Evolutionary conservation across 108 stramenopile species (phyloP).

Genomic region (Cylindrotheca fusiformis): DNA sequence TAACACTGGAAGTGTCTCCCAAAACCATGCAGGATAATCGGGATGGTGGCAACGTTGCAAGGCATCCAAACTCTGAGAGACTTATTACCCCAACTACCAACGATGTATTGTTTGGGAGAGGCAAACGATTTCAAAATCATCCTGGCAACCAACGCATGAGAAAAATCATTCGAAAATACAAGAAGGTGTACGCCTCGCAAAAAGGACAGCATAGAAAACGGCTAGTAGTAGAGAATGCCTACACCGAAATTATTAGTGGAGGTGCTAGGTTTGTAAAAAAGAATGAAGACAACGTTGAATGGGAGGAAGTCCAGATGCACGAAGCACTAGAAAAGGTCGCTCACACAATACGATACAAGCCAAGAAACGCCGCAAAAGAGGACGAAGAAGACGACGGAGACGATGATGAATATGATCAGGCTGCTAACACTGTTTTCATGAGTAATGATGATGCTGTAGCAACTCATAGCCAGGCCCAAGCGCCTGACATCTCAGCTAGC

Average conservation of each 20-base stretch:
- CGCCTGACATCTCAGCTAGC: background rate
- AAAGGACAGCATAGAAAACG: background rate
- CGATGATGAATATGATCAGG: background rate
- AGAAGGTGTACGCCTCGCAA: background rate
- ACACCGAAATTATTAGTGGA: background rate
- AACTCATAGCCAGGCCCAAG: background rate
- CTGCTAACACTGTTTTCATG: background rate
- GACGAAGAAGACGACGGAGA: background rate
- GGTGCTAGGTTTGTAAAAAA: background rate
- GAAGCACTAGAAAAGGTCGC: background rate
- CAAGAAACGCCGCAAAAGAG: background rate
- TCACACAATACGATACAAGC: background rate
- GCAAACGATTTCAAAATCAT: background rate
- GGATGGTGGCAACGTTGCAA: background rate
- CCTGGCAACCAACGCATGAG: constrained; percentile 4
- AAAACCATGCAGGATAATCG: too few relatives aligned
- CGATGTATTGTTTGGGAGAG: constrained; percentile 4
- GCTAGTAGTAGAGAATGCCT: background rate
- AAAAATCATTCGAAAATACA: background rate
- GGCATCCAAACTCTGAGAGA: background rate
- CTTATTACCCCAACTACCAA: background rate
- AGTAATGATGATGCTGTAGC: background rate
- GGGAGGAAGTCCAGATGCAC: background rate
- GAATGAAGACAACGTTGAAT: background rate
- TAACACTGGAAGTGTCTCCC: too few relatives aligned